A percentile compares a stretch with the other conserved stretches of the same genome.
These are phyloP conservation scores for Phytophthora melonis DNA, from an alignment of 352 stramenopile species.

Conservation along the genomic window DNA sequence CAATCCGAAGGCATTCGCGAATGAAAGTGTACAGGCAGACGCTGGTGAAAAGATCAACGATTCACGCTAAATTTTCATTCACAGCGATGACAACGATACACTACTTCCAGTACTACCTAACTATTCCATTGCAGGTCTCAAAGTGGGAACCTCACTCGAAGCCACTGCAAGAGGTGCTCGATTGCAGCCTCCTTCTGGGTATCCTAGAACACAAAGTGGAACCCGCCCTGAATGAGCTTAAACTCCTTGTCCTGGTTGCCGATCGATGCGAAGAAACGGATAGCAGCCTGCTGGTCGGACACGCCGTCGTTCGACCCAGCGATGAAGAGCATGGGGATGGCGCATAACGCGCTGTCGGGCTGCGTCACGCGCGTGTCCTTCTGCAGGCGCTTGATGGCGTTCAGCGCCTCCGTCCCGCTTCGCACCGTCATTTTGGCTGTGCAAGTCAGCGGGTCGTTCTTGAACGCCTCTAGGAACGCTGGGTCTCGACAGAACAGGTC, in stretches of 20 bases:
- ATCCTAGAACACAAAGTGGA: constrained; percentile 69
- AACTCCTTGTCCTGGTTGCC: constrained; percentile 61
- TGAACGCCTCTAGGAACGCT: constrained; percentile 58
- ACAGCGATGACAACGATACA: neutral
- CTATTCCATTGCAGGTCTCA: constrained; percentile 16
- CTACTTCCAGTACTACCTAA: neutral
- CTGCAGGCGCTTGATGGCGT: constrained; percentile 40
- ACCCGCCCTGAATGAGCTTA: constrained; percentile 56
- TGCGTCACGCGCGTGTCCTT: constrained; percentile 35
- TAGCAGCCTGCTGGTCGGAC: constrained; percentile 42
- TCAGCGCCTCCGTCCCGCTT: constrained; percentile 40
- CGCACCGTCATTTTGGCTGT: constrained; percentile 52
- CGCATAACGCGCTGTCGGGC: constrained; percentile 25
- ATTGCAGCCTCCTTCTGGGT: constrained; percentile 38
- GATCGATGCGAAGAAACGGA: constrained; percentile 50
- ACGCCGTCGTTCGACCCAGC: constrained; percentile 60
- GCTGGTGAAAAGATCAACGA: neutral
- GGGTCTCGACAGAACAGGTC: constrained; percentile 47
- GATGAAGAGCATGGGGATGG: constrained; percentile 47
- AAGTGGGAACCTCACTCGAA: constrained; percentile 27
- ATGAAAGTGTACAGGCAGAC: neutral
- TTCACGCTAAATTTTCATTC: neutral
- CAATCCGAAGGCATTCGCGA: neutral
- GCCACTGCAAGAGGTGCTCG: constrained; percentile 30
- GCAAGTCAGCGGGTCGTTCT: constrained; percentile 61